Evolutionary conservation across 192 early-diverging fungal species (phyloP).

Genomic region (Backusella sp.): DNA sequence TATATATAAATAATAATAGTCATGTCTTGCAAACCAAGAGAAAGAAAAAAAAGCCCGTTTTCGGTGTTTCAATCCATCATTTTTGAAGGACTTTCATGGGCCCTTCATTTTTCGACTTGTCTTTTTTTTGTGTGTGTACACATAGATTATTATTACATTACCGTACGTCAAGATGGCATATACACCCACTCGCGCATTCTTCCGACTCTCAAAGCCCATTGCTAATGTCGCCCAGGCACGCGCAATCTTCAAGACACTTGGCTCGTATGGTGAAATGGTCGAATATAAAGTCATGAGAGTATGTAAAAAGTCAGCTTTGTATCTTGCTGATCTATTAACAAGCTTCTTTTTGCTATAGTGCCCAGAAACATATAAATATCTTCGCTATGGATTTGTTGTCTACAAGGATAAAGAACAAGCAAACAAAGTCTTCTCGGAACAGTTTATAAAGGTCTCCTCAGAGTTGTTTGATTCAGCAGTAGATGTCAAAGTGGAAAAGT

Average conservation of each 20-base stretch:
- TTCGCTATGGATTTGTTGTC: constrained; percentile 31
- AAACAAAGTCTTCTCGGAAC: constrained; percentile 14
- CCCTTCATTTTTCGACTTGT: background rate
- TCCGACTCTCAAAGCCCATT: constrained; percentile 11
- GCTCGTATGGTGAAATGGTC: constrained; percentile 28
- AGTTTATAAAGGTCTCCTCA: constrained; percentile 18
- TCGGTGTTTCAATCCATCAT: too few relatives aligned
- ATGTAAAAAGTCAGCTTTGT: background rate
- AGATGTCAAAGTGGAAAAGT: constrained; percentile 18
- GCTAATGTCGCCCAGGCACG: constrained; percentile 17
- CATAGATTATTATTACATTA: constrained; percentile 1
- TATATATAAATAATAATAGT: too few relatives aligned
- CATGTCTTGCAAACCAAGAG: too few relatives aligned
- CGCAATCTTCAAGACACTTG: constrained; percentile 23
- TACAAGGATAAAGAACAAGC: constrained; percentile 29
- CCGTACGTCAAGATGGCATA: background rate
- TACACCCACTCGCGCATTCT: constrained; percentile 14
- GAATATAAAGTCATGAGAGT: constrained; percentile 37
- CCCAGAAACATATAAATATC: constrained; percentile 24
- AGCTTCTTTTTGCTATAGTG: constrained; percentile 10
- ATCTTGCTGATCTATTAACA: too few relatives aligned
- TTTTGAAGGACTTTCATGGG: background rate
- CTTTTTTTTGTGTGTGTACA: background rate
- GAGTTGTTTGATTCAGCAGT: constrained; percentile 14
- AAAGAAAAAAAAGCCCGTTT: too few relatives aligned